These are phyloP conservation scores for Protea cynaroides DNA, from an alignment of 164 flowering plant species.

Conservation along the genomic window DNA sequence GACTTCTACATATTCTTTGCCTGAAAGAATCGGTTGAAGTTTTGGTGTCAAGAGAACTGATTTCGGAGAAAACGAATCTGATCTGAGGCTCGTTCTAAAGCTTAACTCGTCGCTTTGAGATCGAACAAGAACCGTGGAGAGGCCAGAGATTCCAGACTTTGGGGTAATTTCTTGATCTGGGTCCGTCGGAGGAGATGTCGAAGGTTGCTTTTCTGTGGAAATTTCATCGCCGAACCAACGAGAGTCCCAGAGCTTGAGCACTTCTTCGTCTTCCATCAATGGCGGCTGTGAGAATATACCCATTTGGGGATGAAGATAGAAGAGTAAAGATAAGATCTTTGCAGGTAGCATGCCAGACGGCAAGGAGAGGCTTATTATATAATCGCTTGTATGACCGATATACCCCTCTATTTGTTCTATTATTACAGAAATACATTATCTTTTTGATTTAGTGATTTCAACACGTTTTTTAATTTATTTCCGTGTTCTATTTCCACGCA, in stretches of 20 bases:
- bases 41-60: slow-evolving; percentile 28
- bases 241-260: slow-evolving; percentile 43
- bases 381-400: no score
- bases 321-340: background rate
- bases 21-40: slow-evolving; percentile 47
- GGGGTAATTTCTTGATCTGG: slow-evolving; percentile 13
- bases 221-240: no score
- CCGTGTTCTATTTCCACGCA: no score
- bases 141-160: slow-evolving; percentile 15
- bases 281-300: no score
- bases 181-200: slow-evolving; percentile 6
- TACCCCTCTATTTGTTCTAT: no score
- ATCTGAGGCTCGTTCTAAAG: slow-evolving; percentile 19
- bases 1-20: no score
- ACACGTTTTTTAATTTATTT: no score
- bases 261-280: slow-evolving; percentile 32
- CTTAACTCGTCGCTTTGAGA: slow-evolving; percentile 38
- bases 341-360: no score
- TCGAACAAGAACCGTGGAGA: no score
- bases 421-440: no score
- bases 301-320: background rate
- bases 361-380: no score
- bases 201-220: slow-evolving; percentile 11
- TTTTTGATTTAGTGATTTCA: no score
- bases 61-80: slow-evolving; percentile 20